phyloP scores from a whole-genome alignment of 73 alveolate genomes.

The Uronychia setigera region DNA sequence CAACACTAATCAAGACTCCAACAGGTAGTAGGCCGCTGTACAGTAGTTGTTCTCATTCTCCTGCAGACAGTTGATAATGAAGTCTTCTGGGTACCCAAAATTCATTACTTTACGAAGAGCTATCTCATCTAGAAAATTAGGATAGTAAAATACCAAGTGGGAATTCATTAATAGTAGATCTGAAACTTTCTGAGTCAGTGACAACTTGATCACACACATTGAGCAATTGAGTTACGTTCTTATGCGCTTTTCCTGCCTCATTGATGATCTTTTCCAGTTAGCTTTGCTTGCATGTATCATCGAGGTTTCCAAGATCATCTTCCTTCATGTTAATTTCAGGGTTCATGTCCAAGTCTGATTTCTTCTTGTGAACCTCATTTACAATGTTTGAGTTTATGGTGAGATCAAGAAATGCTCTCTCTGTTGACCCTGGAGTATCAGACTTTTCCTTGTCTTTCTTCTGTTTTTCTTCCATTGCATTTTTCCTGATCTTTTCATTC shows the following conservation, averaged over 20 bases:
- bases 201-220: not conserved
- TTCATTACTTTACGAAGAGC: slow-evolving; percentile 49
- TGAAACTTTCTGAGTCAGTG: not conserved
- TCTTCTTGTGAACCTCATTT: not conserved
- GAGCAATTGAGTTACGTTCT: not conserved
- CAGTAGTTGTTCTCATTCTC: slow-evolving; percentile 60
- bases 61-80: slow-evolving; percentile 29
- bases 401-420: not conserved
- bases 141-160: not conserved
- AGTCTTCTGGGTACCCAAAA: slow-evolving; percentile 55
- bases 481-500: not conserved
- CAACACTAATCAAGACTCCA: slow-evolving; percentile 5
- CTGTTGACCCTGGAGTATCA: not conserved
- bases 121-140: slow-evolving; percentile 13
- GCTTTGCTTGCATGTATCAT: not conserved
- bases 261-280: not conserved
- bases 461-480: not conserved
- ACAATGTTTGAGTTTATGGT: not conserved
- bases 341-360: too few relatives aligned
- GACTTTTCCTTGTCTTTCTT: not conserved
- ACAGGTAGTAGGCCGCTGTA: slow-evolving; percentile 51
- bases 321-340: not conserved
- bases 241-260: not conserved
- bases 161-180: not conserved
- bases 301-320: not conserved